Percentiles rank a stretch among this genome's conserved stretches.
Evolutionary conservation across 345 rosid species (phyloP).

Genomic region (Arabidopsis suecica): DNA sequence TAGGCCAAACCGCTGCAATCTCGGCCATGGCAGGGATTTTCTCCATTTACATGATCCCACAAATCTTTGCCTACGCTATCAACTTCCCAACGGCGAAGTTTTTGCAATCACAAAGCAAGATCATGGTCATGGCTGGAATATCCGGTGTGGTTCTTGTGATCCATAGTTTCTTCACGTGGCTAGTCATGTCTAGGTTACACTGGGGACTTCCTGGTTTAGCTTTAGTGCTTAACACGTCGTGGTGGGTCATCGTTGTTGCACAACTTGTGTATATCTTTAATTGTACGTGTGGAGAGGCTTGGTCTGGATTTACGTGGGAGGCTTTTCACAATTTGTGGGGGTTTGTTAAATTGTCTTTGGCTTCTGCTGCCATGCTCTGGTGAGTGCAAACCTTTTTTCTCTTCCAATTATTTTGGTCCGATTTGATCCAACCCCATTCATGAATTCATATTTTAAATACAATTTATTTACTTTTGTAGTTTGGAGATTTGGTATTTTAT

Average conservation of each 20-base stretch:
- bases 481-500: slow-evolving; percentile 82
- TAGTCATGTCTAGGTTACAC: slow-evolving; percentile 59
- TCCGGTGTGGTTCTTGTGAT: slow-evolving; percentile 61
- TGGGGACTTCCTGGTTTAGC: slow-evolving; percentile 87
- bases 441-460: neutral
- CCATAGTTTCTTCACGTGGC: slow-evolving; percentile 71
- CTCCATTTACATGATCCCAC: slow-evolving; percentile 87
- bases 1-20: slow-evolving; percentile 73
- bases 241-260: slow-evolving; percentile 65
- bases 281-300: slow-evolving; percentile 77
- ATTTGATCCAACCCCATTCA: neutral
- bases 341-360: slow-evolving; percentile 73
- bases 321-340: slow-evolving; percentile 81
- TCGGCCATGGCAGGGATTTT: slow-evolving; percentile 70
- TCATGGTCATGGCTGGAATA: slow-evolving; percentile 79
- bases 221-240: slow-evolving; percentile 66
- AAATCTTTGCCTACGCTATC: slow-evolving; percentile 72
- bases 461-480: slow-evolving; percentile 42
- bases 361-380: slow-evolving; percentile 96
- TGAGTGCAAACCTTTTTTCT: slow-evolving; percentile 35
- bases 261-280: slow-evolving; percentile 69
- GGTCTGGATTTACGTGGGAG: slow-evolving; percentile 81
- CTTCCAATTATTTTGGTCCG: neutral
- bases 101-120: slow-evolving; percentile 90
- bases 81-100: slow-evolving; percentile 83